A percentile compares a stretch with the other conserved stretches of the same genome.
Evolutionary conservation across 768 basidiomycete genomes (phyloP).

Genomic region (Mycena albidolilacea): DNA sequence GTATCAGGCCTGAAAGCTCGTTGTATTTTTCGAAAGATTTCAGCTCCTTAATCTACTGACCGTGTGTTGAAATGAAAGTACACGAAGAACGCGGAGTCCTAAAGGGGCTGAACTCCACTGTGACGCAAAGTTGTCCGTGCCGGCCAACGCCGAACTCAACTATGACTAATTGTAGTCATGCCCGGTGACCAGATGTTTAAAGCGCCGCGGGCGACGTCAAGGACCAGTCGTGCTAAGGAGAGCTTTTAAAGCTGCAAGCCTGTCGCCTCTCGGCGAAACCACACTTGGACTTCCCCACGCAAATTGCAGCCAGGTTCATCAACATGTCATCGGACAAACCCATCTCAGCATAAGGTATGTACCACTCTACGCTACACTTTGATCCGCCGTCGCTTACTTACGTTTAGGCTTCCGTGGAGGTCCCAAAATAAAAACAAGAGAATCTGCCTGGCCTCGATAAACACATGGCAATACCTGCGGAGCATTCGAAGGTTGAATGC

Average conservation of each 20-base stretch:
- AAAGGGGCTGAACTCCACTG: no score
- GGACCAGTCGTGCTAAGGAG: slow-evolving; percentile 6
- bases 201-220: neutral
- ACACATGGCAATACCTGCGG: slow-evolving; percentile 59
- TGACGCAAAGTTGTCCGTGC: no score
- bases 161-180: no score
- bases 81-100: no score
- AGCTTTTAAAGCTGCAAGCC: slow-evolving; percentile 10
- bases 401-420: slow-evolving; percentile 43
- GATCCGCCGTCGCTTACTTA: neutral
- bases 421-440: slow-evolving; percentile 58
- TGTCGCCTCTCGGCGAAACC: slow-evolving; percentile 5
- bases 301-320: slow-evolving; percentile 9
- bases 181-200: neutral
- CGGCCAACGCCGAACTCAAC: no score
- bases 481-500: slow-evolving; percentile 58
- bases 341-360: slow-evolving; percentile 29
- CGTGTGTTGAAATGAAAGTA: no score
- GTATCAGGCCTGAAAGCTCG: slow-evolving; percentile 5
- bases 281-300: neutral
- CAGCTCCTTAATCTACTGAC: neutral
- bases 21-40: slow-evolving; percentile 8
- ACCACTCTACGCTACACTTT: neutral
- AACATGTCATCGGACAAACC: slow-evolving; percentile 29
- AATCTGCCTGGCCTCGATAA: slow-evolving; percentile 65